Evolutionary conservation across 768 basidiomycete genomes (phyloP), one percentile per base, ranked within the genome.

Genomic region (Tricholomella constricta): DNA sequence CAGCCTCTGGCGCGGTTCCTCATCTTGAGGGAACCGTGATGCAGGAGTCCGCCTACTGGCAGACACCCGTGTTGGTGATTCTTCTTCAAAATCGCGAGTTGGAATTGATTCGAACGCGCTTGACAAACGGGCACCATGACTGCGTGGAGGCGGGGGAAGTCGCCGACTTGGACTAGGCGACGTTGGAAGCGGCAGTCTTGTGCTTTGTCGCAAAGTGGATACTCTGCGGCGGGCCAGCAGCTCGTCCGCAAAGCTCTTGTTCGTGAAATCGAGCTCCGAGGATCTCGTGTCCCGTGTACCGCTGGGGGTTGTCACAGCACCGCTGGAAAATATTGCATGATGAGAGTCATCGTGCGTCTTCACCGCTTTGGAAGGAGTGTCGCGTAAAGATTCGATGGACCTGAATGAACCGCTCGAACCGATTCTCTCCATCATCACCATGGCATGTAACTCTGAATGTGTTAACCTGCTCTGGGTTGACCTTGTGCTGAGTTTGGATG

Each of bases 301-400:
- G 27, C 65, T 69, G 6, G 70, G 68, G 11, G 69, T 65, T 55
- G 59, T 60, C 10, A 65, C 62, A n/a, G 59, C 32, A 8, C 61
- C 65, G 17, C 62, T 54, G 22, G 60, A 61, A 32, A 73, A 75
- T 5, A 75, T 66, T 23, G 63, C 59, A 1, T 29, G 25, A 43
- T 74, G 73, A 12, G 75, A 66, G 14, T 72, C 64, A n/a, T 47
- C 32, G 42, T 76, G 75, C n/a, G 65, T 68, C 52, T 66, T 50
- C 15, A 19, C 8, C 7, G 17, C 9, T 37, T 38, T 41, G 9
- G 11, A 41, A 4, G 44, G 19, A 20, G 9, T 27, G 26, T 32
- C 7, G 20, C 31, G 15, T 19, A 17, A 26, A 19, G 29, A 35
- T 12, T 47, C 36, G 14, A 50, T 20, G 6, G 38, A 47, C 22